Conservation (phyloP, 768 basidiomycete species). For the Tricholoma bakamatsutake region DNA sequence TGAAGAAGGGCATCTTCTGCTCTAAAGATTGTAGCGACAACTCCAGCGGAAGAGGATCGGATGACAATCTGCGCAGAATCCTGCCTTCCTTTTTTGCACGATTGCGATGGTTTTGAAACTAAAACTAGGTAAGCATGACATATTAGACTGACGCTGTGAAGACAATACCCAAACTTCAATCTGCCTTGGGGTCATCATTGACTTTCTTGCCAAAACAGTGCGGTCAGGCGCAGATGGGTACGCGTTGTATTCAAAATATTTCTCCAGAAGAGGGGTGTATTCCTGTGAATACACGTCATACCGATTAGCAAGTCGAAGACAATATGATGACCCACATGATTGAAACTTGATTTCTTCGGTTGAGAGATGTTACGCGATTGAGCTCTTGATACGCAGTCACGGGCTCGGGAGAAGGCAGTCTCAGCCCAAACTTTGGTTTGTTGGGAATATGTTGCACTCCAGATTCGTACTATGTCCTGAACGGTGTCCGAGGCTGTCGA, state of each 20-base stretch:
- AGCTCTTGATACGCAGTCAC: neutral
- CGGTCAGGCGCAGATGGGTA: slow-evolving; percentile 41
- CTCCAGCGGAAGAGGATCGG: slow-evolving; percentile 16
- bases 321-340: too few relatives aligned
- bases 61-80: slow-evolving; percentile 12
- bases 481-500: neutral
- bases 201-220: slow-evolving; percentile 32
- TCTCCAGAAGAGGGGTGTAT: slow-evolving; percentile 38
- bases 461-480: neutral
- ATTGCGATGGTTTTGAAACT: slow-evolving; percentile 54
- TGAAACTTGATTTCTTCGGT: slow-evolving; percentile 14
- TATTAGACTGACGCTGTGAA: neutral
- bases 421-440: slow-evolving; percentile 6
- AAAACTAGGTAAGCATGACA: neutral
- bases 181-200: slow-evolving; percentile 37
- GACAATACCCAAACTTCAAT: slow-evolving; percentile 51
- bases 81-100: slow-evolving; percentile 29
- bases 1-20: slow-evolving; percentile 19
- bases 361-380: neutral
- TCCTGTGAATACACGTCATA: too few relatives aligned
- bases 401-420: slow-evolving; percentile 2
- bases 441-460: neutral
- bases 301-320: too few relatives aligned
- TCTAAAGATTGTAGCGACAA: slow-evolving; percentile 21
- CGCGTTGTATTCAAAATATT: slow-evolving; percentile 42